phyloP scores from a whole-genome alignment of 768 basidiomycete genomes.

The Russula sp. region DNA sequence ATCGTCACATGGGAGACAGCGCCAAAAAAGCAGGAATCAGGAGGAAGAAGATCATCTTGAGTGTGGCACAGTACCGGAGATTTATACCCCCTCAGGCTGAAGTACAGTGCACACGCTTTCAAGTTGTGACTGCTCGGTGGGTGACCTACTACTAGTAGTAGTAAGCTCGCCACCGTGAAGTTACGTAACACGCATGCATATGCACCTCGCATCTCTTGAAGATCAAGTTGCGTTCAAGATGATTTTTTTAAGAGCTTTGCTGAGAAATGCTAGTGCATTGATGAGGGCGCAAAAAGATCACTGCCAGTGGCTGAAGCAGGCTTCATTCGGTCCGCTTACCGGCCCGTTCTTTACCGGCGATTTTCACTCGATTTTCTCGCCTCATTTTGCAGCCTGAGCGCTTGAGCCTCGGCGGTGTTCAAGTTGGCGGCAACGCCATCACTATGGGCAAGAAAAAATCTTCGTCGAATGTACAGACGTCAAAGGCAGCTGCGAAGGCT shows the following conservation, averaged over 20 bases:
- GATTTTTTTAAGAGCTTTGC: not conserved
- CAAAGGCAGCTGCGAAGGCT: conserved; percentile 49
- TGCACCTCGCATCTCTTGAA: not conserved
- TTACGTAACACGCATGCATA: not conserved
- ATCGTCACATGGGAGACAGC: conserved; percentile 7
- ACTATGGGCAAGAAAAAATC: conserved; percentile 56
- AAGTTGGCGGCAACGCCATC: not conserved
- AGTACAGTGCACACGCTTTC: not conserved
- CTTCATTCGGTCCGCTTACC: conserved; percentile 2
- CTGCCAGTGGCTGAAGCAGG: not conserved
- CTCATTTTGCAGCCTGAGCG: not conserved
- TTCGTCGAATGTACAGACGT: conserved; percentile 33
- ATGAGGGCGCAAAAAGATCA: not conserved
- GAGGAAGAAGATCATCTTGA: not conserved
- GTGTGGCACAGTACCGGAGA: not conserved
- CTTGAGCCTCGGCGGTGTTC: not conserved
- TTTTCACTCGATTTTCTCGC: not conserved
- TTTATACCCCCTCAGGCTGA: not conserved
- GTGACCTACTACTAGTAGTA: not conserved
- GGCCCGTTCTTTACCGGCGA: not conserved
- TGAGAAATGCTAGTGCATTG: not conserved
- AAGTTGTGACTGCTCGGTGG: not conserved
- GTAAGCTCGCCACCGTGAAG: not conserved
- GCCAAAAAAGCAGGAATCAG: not conserved
- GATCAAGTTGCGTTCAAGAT: not conserved